phyloP scores from a whole-genome alignment of 1,139 yeast genomes.

The Suhomyces chickasaworum region DNA sequence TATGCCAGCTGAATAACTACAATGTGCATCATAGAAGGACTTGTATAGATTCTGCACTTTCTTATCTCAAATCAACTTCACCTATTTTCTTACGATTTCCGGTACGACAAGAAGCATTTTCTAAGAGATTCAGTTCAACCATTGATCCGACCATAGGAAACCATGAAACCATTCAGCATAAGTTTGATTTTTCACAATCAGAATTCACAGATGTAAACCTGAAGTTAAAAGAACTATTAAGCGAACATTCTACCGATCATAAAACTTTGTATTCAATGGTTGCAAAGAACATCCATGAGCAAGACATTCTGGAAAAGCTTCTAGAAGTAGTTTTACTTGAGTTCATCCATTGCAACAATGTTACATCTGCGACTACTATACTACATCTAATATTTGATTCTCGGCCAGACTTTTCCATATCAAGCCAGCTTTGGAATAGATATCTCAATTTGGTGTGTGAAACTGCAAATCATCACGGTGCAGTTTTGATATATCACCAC shows the following conservation, averaged over 20 bases:
- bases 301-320: conserved; percentile 12
- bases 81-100: not conserved
- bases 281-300: conserved; percentile 7
- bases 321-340: conserved; percentile 27
- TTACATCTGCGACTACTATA: conserved; percentile 27
- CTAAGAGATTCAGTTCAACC: not conserved
- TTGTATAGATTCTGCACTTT: not conserved
- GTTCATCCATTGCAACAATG: conserved; percentile 20
- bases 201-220: not conserved
- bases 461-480: conserved; percentile 34
- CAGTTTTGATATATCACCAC: conserved; percentile 39
- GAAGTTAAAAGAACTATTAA: not conserved
- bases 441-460: conserved; percentile 30
- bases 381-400: conserved; percentile 24
- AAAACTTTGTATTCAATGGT: conserved; percentile 12
- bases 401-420: conserved; percentile 22
- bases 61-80: not conserved
- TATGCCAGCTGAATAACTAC: not conserved
- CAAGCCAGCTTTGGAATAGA: conserved; percentile 42
- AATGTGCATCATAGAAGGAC: not conserved
- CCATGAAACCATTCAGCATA: not conserved
- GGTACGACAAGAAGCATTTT: not conserved
- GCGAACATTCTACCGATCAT: conserved; percentile 3
- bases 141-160: not conserved
- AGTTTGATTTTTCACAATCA: not conserved